Conservation (phyloP, 495 filamentous ascomycete genomes). For the Sporormia fimetaria region DNA sequence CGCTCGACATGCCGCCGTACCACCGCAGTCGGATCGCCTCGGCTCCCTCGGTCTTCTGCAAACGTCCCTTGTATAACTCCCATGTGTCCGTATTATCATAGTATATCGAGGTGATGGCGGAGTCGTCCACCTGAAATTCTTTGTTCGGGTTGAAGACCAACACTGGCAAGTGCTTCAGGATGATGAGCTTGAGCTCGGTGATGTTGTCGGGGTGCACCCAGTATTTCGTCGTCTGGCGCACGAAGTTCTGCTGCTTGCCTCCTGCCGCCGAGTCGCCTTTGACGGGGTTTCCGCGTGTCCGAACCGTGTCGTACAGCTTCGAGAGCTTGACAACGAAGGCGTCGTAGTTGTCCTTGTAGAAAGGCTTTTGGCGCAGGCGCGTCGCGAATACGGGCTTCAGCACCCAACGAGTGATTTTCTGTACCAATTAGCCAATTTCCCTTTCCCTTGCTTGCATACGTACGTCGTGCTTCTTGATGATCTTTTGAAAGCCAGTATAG, state of each 20-base stretch:
- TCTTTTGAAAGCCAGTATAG: constrained; percentile 99
- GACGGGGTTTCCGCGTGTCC: constrained; percentile 82
- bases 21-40: constrained; percentile 93
- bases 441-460: constrained; percentile 21
- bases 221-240: constrained; percentile 97
- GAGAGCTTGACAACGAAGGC: constrained; percentile 91
- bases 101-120: constrained; percentile 96
- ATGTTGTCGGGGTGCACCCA: constrained; percentile 99
- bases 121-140: constrained; percentile 80
- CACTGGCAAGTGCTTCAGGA: constrained; percentile 94
- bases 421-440: constrained; percentile 1
- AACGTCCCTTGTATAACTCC: constrained; percentile 82
- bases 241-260: constrained; percentile 86
- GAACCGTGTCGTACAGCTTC: constrained; percentile 85
- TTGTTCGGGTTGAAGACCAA: constrained; percentile 96
- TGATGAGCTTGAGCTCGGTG: constrained; percentile 92
- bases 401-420: constrained; percentile 94
- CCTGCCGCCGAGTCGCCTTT: constrained; percentile 87
- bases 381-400: constrained; percentile 89
- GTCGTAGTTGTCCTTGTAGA: constrained; percentile 98
- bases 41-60: constrained; percentile 96
- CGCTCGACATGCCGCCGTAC: constrained; percentile 92
- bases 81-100: constrained; percentile 89
- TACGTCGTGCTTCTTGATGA: constrained; percentile 99
- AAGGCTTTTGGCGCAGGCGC: constrained; percentile 85